Conservation (phyloP, 1,139 yeast species). For the Komagataea norvegica region DNA sequence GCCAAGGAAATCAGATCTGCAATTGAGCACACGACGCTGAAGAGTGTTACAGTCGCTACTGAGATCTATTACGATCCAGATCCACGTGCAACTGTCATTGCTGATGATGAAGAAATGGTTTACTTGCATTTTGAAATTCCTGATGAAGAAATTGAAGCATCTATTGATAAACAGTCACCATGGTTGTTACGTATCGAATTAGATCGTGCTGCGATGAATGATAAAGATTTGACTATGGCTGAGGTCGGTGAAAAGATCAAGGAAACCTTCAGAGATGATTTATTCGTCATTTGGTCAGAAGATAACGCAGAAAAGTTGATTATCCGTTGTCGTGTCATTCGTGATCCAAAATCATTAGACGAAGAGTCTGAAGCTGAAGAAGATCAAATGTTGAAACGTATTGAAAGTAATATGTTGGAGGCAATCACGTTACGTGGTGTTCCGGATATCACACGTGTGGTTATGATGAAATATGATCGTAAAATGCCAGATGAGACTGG, state of each 20-base stretch:
- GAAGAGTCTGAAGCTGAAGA: conserved; percentile 96
- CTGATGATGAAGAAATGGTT: conserved; percentile 95
- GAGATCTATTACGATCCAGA: conserved; percentile 98
- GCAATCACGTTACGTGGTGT: conserved; percentile 95
- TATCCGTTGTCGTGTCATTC: conserved; percentile 96
- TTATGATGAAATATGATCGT: conserved; percentile 82
- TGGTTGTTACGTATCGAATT: conserved; percentile 95
- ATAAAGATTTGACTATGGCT: conserved; percentile 95
- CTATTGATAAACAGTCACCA: conserved; percentile 91
- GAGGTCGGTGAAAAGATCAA: conserved; percentile 97
- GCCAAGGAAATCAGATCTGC: conserved; percentile 96
- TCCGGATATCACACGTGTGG: conserved; percentile 83
- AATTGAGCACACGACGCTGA: conserved; percentile 91
- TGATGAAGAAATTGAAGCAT: conserved; percentile 93
- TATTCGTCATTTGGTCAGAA: conserved; percentile 98
- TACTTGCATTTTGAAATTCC: conserved; percentile 97
- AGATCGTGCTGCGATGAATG: conserved; percentile 98
- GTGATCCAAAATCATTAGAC: conserved; percentile 91
- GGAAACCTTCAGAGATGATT: conserved; percentile 88
- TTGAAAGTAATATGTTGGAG: conserved; percentile 95
- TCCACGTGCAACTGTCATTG: conserved; percentile 92
- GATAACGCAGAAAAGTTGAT: conserved; percentile 97
- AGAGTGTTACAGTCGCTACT: conserved; percentile 94
- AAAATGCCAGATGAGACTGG: conserved; percentile 78
- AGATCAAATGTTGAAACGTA: conserved; percentile 91